Conservation (phyloP, 768 basidiomycete genomes). For the Hydnum rufescens region DNA sequence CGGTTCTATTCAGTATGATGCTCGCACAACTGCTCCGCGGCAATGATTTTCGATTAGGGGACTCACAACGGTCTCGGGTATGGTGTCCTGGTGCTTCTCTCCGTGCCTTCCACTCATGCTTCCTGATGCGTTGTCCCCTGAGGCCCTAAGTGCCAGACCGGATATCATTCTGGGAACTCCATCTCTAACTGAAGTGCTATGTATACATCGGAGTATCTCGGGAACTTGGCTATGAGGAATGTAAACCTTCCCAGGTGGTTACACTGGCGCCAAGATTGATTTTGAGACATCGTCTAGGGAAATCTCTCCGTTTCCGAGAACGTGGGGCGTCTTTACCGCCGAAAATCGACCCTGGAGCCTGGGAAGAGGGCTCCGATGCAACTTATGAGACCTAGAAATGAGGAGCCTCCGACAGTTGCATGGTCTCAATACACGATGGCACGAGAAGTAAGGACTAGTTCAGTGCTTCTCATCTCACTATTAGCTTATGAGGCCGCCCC, state of each 20-base stretch:
- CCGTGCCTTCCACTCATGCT: background rate
- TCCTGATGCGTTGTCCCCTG: conserved; percentile 45
- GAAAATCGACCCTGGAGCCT: conserved; percentile 37
- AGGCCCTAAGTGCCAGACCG: conserved; percentile 81
- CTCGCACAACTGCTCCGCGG: too few relatives aligned
- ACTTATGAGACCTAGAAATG: conserved; percentile 40
- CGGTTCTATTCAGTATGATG: too few relatives aligned
- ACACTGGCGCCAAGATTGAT: conserved; percentile 82
- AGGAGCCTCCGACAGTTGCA: conserved; percentile 65
- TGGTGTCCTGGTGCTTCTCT: too few relatives aligned
- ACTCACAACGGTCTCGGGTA: conserved; percentile 86
- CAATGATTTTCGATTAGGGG: conserved; percentile 62
- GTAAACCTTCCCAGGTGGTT: conserved; percentile 86
- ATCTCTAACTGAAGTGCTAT: conserved; percentile 38
- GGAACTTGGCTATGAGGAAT: conserved; percentile 88
- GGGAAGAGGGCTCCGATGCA: conserved; percentile 53
- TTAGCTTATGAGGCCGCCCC: conserved; percentile 49
- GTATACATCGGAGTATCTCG: conserved; percentile 80
- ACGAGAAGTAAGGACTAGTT: conserved; percentile 11
- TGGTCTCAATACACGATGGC: conserved; percentile 75
- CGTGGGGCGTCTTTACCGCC: conserved; percentile 51
- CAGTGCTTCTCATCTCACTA: background rate
- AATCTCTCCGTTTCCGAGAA: conserved; percentile 63
- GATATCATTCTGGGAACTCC: conserved; percentile 52
- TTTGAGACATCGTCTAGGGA: conserved; percentile 57